These are phyloP conservation scores for Claviceps digitariae DNA, from an alignment of 2,329 filamentous ascomycete species.

Conservation along the genomic window DNA sequence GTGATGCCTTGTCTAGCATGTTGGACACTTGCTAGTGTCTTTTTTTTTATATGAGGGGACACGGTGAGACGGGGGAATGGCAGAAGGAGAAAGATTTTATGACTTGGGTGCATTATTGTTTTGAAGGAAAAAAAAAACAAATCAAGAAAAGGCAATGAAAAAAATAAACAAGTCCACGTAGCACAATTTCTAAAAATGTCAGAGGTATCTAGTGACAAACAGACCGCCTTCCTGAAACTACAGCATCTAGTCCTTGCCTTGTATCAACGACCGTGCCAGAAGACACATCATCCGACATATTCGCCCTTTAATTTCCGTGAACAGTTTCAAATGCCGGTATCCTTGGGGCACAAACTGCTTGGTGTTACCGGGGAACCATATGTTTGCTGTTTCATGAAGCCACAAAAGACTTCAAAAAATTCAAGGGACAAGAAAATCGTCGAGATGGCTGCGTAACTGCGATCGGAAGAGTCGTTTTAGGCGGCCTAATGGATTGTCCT, in stretches of 20 bases:
- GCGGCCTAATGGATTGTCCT: not conserved
- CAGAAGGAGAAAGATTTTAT: too few species aligned
- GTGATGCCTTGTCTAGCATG: constrained; percentile 44
- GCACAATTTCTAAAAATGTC: not conserved
- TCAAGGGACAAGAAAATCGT: not conserved
- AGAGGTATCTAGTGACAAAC: not conserved
- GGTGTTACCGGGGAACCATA: not conserved
- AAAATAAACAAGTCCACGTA: not conserved
- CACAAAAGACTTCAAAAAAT: not conserved
- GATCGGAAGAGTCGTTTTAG: not conserved
- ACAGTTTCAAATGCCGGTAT: not conserved
- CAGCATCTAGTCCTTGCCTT: not conserved
- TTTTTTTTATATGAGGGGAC: not conserved
- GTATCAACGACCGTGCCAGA: not conserved
- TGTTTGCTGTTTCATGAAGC: constrained; percentile 3
- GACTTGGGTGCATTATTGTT: too few species aligned
- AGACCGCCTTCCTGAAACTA: not conserved
- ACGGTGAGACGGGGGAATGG: too few species aligned
- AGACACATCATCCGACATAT: not conserved
- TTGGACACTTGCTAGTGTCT: constrained; percentile 17
- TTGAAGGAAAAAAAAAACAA: not conserved
- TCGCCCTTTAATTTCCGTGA: not conserved
- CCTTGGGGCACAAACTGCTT: not conserved
- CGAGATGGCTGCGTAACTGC: not conserved
- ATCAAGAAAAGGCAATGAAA: too few species aligned